Conservation (phyloP, 192 early-diverging fungal species). For the Funneliformis geosporum region DNA sequence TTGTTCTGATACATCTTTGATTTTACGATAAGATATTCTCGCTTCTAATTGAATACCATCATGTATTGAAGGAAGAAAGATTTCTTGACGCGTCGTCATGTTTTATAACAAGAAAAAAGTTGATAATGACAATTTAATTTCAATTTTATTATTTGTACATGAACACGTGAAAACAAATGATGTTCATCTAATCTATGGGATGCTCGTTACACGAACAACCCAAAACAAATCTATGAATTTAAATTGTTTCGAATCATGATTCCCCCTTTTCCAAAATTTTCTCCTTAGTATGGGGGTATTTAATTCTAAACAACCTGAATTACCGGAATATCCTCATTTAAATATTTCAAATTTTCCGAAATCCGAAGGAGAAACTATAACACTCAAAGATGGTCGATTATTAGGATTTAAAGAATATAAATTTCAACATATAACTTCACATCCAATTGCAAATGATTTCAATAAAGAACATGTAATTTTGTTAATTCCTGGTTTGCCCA, state of each 20-base stretch:
- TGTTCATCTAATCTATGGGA: too few relatives aligned
- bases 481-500: constrained; percentile 27
- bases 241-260: not conserved
- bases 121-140: not conserved
- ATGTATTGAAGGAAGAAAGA: constrained; percentile 14
- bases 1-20: not conserved
- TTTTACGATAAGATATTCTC: constrained; percentile 2
- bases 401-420: constrained; percentile 31
- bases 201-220: too few relatives aligned
- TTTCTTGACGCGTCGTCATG: not conserved
- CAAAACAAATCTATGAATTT: too few relatives aligned
- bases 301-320: not conserved
- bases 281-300: not conserved
- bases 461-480: constrained; percentile 22
- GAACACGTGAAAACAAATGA: too few relatives aligned
- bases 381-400: constrained; percentile 15
- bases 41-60: constrained; percentile 22
- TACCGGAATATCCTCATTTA: constrained; percentile 28
- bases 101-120: not conserved
- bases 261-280: not conserved
- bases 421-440: constrained; percentile 5
- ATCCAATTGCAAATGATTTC: constrained; percentile 1
- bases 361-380: constrained; percentile 29
- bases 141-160: too few relatives aligned
- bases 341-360: constrained; percentile 18